Evolutionary conservation across 2,329 filamentous ascomycete genomes (phyloP).

Genomic region (Clonostachys sp.): DNA sequence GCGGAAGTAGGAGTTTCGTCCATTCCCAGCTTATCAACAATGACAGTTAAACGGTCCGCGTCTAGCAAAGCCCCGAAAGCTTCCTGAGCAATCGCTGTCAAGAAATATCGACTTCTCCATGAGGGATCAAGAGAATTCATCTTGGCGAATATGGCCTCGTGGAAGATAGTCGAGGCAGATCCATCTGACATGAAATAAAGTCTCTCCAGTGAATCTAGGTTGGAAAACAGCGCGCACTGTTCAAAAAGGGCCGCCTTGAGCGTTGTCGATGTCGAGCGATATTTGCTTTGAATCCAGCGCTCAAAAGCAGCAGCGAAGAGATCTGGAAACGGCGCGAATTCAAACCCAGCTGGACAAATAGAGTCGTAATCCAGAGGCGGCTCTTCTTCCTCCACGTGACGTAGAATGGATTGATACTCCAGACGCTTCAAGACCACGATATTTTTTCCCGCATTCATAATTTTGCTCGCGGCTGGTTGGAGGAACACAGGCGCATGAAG

Average conservation of each 20-base stretch:
- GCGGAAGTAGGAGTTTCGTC: constrained; percentile 37
- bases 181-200: constrained; percentile 79
- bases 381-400: constrained; percentile 20
- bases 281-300: constrained; percentile 71
- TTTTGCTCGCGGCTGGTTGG: constrained; percentile 60
- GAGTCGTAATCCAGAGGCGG: constrained; percentile 50
- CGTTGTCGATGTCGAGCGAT: constrained; percentile 62
- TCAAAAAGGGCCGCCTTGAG: constrained; percentile 65
- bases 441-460: constrained; percentile 86
- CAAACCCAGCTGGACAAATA: constrained; percentile 42
- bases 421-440: constrained; percentile 78
- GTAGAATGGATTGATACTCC: not conserved
- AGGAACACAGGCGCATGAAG: constrained; percentile 74
- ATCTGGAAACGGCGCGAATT: constrained; percentile 67
- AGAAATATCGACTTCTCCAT: constrained; percentile 79
- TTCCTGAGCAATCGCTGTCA: constrained; percentile 74
- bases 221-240: constrained; percentile 60
- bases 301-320: constrained; percentile 69
- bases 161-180: constrained; percentile 59
- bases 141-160: constrained; percentile 67
- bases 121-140: constrained; percentile 55
- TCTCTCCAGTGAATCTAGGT: constrained; percentile 62
- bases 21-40: constrained; percentile 34
- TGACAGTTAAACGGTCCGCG: constrained; percentile 57
- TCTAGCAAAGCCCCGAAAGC: constrained; percentile 60